Percentiles rank a stretch among this genome's conserved stretches.
phyloP scores from a whole-genome alignment of 116 monocot genomes.

The Dioscorea cayenensis region DNA sequence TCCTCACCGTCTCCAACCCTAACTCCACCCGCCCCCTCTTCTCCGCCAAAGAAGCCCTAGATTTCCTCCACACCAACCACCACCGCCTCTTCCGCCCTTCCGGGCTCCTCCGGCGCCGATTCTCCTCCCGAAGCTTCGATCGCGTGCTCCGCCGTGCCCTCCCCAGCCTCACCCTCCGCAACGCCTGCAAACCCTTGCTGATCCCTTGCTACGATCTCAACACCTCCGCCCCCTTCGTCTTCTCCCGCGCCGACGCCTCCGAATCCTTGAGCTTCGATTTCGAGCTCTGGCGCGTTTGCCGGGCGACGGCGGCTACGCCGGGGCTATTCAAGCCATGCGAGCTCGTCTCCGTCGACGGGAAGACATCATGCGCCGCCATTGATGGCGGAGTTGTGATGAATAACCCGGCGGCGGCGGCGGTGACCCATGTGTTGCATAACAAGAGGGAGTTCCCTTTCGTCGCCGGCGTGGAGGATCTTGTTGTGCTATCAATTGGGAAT shows the following conservation, averaged over 20 bases:
- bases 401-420: conserved; percentile 51
- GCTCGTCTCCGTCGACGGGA: conserved; percentile 28
- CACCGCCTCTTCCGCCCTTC: conserved; percentile 12
- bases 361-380: conserved; percentile 26
- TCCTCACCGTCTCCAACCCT: conserved; percentile 16
- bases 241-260: conserved; percentile 40
- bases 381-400: conserved; percentile 47
- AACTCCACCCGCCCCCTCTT: conserved; percentile 16
- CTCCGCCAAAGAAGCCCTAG: conserved; percentile 20
- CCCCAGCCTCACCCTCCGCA: conserved; percentile 13
- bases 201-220: conserved; percentile 49
- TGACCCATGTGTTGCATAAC: conserved; percentile 63
- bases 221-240: conserved; percentile 33
- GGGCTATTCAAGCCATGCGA: conserved; percentile 18
- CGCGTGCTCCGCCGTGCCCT: conserved; percentile 2
- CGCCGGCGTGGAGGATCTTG: conserved; percentile 40
- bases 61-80: conserved; percentile 8
- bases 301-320: conserved; percentile 29
- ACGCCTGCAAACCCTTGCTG: conserved; percentile 26
- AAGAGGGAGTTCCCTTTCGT: conserved; percentile 53
- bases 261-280: conserved; percentile 32
- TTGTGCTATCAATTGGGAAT: conserved; percentile 39
- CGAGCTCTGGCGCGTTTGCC: conserved; percentile 31
- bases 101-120: conserved; percentile 9
- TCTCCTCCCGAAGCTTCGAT: conserved; percentile 13